Evolutionary conservation across 2,329 filamentous ascomycete species (phyloP), one percentile per base, ranked within the genome.

Genomic region (Thermothelomyces thermophilus): DNA sequence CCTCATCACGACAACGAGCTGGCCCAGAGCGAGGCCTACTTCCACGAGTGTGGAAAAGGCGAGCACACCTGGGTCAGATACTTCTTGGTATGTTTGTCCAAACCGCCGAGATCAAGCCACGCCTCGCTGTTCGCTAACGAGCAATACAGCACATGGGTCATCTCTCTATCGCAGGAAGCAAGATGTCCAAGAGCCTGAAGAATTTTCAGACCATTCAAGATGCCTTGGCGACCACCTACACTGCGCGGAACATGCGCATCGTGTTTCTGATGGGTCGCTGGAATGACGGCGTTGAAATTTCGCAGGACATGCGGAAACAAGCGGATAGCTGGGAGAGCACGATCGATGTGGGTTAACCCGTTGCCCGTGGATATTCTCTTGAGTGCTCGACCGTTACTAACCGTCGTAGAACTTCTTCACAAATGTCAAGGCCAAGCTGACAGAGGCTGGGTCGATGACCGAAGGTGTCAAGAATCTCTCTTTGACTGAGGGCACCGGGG

Each of bases 171-270:
- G 31, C 56, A 6, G 57, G 91, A 0, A 88, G 84, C 19, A 97
- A 97, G 67, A 97, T 97, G 91, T 91, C 86, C 50, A 97, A 97
- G 68, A 89, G 83, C 14, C 70, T 97, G 50, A 96, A 97, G 73
- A 97, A 96, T 67, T 96, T 96, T 67, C 89, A 89, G 35, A 95
- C 91, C 0, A 95, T 97, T 55, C 79, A 88, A 26, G 87, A 94
- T 65, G 90, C 90, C 0, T 71, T 97, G 7, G 70, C 69, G 10
- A 76, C 72, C 2, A 74, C 69, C 10, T 95, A 88, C 74, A 93
- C 87, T 0, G 75, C 90, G 0, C 77, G 91, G 52, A 83, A 82
- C 48, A 76, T 96, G 70, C 80, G 91, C 40, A 86, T 94, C 46
- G 85, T 93, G 14, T 95, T 96, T 69, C 68, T 97, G 40, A 79